These are phyloP conservation scores for Medicago arabica DNA, from an alignment of 306 rosid species.

Conservation along the genomic window DNA sequence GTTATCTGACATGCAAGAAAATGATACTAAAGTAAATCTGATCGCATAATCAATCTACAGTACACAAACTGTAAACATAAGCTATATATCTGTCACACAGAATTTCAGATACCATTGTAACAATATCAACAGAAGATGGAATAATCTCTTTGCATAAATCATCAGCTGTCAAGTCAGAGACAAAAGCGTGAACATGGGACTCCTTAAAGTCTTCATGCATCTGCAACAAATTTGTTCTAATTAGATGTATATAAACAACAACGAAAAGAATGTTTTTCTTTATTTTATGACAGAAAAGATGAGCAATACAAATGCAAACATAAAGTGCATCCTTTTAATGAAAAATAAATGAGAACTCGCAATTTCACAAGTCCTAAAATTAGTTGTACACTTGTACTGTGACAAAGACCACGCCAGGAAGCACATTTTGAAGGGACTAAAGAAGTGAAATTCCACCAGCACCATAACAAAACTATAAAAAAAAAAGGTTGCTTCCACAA, in stretches of 20 bases:
- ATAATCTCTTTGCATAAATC: conserved; percentile 68
- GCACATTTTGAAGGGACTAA: conserved; percentile 24
- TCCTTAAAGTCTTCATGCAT: conserved; percentile 77
- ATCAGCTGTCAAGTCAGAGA: conserved; percentile 88
- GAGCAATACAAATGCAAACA: conserved; percentile 29
- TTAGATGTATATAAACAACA: conserved; percentile 25
- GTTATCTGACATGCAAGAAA: conserved; percentile 30
- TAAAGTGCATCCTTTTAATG: conserved; percentile 20
- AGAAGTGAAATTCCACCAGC: conserved; percentile 12
- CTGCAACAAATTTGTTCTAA: conserved; percentile 48
- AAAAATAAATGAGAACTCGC: conserved; percentile 11
- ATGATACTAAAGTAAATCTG: conserved; percentile 26
- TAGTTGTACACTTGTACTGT: conserved; percentile 21
- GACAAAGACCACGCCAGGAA: conserved; percentile 7
- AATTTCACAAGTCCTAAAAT: conserved; percentile 11
- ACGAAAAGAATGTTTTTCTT: neutral
- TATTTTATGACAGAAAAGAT: conserved; percentile 11
- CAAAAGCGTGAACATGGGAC: conserved; percentile 73
- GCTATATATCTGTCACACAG: conserved; percentile 31
- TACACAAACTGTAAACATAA: conserved; percentile 22
- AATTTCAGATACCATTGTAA: conserved; percentile 77
- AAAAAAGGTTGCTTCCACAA: conserved; percentile 15
- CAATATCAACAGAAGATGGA: conserved; percentile 81
- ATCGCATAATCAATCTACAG: conserved; percentile 13
- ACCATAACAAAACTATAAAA: conserved; percentile 16